Percentiles rank a stretch among this genome's conserved stretches.
Evolutionary conservation across 2,329 filamentous ascomycete species (phyloP).

Genomic region (Didymella keratinophila): DNA sequence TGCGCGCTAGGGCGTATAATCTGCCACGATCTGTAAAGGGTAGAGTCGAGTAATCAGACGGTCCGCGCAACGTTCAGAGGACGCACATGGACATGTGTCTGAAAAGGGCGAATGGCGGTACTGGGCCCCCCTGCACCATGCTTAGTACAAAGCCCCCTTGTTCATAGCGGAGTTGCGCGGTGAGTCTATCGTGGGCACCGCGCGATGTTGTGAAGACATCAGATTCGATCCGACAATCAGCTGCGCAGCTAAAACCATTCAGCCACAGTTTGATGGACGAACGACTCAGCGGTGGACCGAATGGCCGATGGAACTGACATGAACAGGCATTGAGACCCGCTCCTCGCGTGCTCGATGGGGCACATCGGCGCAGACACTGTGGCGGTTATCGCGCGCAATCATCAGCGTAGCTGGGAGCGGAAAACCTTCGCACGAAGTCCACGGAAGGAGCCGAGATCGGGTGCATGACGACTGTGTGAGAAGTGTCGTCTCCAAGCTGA

Average conservation of each 20-base stretch:
- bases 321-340: slow-evolving; percentile 30
- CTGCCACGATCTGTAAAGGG: slow-evolving; percentile 26
- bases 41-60: slow-evolving; percentile 23
- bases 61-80: slow-evolving; percentile 22
- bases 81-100: slow-evolving; percentile 26
- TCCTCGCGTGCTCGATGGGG: slow-evolving; percentile 19
- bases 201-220: slow-evolving; percentile 24
- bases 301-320: slow-evolving; percentile 34
- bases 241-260: slow-evolving; percentile 20
- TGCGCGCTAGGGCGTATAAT: slow-evolving; percentile 26
- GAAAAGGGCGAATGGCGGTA: slow-evolving; percentile 7
- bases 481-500: slow-evolving; percentile 6
- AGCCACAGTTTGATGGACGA: slow-evolving; percentile 42
- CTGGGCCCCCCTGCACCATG: slow-evolving; percentile 8
- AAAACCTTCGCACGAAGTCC: slow-evolving; percentile 11
- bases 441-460: slow-evolving; percentile 20
- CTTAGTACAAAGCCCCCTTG: slow-evolving; percentile 21
- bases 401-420: slow-evolving; percentile 4
- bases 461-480: slow-evolving; percentile 13
- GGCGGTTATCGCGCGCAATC: slow-evolving; percentile 18
- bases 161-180: slow-evolving; percentile 26
- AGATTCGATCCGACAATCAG: slow-evolving; percentile 40
- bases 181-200: slow-evolving; percentile 27
- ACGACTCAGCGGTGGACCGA: slow-evolving; percentile 21
- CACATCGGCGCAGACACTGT: slow-evolving; percentile 16